Conservation (phyloP, 2,329 filamentous ascomycete genomes). For the Ascochyta koolunga region DNA sequence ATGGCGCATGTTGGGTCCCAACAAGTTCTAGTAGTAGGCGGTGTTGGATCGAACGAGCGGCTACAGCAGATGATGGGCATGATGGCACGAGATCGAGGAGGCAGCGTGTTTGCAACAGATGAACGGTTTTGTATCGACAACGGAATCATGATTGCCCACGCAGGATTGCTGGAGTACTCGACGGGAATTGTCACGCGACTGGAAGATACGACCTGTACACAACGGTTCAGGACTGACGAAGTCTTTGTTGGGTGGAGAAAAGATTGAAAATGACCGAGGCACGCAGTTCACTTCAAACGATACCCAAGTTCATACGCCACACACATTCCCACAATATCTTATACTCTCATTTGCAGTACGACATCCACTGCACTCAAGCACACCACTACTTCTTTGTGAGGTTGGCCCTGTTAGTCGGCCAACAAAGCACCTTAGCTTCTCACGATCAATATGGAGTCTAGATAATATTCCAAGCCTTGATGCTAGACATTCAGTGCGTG, state of each 20-base stretch:
- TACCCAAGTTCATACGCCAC: slow-evolving; percentile 7
- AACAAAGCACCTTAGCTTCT: no score
- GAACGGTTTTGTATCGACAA: slow-evolving; percentile 99
- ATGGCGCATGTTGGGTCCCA: slow-evolving; percentile 95
- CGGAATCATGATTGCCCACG: slow-evolving; percentile 99
- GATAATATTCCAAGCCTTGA: no score
- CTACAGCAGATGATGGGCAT: slow-evolving; percentile 98
- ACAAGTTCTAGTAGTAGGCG: slow-evolving; percentile 93
- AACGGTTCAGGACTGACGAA: slow-evolving; percentile 59
- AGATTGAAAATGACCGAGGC: slow-evolving; percentile 38
- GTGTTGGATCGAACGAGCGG: slow-evolving; percentile 92
- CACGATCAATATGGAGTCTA: no score
- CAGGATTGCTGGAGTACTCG: slow-evolving; percentile 82
- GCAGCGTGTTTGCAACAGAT: slow-evolving; percentile 91
- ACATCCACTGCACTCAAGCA: no score
- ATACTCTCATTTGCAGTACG: no score
- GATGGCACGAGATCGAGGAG: slow-evolving; percentile 88
- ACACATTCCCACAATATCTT: neutral
- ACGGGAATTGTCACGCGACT: slow-evolving; percentile 79
- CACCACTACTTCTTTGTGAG: no score
- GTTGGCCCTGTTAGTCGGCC: no score
- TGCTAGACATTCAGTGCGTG: no score
- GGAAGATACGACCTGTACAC: slow-evolving; percentile 75
- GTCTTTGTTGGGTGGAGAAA: slow-evolving; percentile 58
- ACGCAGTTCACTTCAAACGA: slow-evolving; percentile 12